A percentile compares a stretch with the other conserved stretches of the same genome.
phyloP scores from a whole-genome alignment of 495 filamentous ascomycete species.

The Aspergillus diversus region DNA sequence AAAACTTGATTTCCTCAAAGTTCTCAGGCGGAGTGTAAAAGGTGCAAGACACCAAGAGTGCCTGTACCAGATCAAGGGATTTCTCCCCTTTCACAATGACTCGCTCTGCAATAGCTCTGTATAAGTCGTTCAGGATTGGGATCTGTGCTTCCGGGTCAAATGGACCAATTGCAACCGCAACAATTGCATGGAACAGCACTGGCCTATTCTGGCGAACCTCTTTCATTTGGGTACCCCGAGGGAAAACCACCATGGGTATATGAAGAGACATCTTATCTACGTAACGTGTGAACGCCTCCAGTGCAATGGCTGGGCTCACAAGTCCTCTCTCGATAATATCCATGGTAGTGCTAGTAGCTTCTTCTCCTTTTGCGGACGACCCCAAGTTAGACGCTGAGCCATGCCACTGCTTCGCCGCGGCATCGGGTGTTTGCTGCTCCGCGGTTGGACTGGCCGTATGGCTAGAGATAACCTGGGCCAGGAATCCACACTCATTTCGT shows the following conservation, averaged over 20 bases:
- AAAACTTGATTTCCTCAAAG: conserved; percentile 88
- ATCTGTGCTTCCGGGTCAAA: conserved; percentile 63
- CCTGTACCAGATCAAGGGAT: conserved; percentile 83
- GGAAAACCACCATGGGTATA: conserved; percentile 80
- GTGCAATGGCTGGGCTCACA: conserved; percentile 63
- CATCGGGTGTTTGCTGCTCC: conserved; percentile 24
- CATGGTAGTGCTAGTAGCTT: conserved; percentile 34
- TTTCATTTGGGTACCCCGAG: conserved; percentile 63
- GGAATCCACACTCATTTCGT: conserved; percentile 9
- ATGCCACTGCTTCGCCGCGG: conserved; percentile 19
- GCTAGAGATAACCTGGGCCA: conserved; percentile 27
- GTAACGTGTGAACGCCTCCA: conserved; percentile 69
- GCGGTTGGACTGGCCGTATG: conserved; percentile 29
- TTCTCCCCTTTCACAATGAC: conserved; percentile 80
- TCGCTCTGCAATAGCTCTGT: conserved; percentile 71
- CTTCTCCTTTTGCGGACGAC: conserved; percentile 12
- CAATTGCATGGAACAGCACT: conserved; percentile 78
- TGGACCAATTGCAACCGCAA: conserved; percentile 66
- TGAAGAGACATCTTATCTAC: conserved; percentile 68
- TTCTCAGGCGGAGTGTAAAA: conserved; percentile 87
- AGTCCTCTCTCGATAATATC: conserved; percentile 76
- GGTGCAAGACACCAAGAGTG: conserved; percentile 67
- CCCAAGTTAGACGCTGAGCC: background rate
- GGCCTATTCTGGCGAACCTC: conserved; percentile 74
- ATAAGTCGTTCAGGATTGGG: conserved; percentile 68